Base-by-base conservation (phyloP, 768 basidiomycete species). In the Boletus huronensis region DNA sequence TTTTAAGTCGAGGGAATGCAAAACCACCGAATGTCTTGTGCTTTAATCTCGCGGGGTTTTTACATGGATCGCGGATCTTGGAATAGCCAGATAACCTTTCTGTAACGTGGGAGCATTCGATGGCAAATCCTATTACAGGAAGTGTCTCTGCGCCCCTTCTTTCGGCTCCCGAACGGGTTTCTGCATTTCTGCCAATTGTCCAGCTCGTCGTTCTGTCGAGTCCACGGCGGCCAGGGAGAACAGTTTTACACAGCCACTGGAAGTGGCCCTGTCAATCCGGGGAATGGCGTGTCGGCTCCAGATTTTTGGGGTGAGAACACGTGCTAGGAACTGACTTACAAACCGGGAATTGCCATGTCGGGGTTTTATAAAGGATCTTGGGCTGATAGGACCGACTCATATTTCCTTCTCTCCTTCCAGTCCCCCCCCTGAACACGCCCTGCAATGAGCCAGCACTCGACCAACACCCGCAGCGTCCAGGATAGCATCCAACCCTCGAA, bases 401-500 rank as follows among this genome's bases (percentile, higher is more conserved):
- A 25, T 35, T 25, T 23, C 14, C 29, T 21, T 28, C 35, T n/a
- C 48, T 40, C 36, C 43, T 50, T 43, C 41, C 53, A 31, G 39
- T 42, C 55, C 48, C 28, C 54, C 54, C 25, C 52, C 51, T 55
- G 44, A 35, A 21, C 52, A 45, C 34, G 3, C 42, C 7, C 14
- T 41, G 21, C 53, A 28, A 70, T 72, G 69, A 52, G 43, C 28
- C 34, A 39, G 36, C 51, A 56, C 53, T 6, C 41, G 36, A 43
- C 17, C 26, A 25, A 39, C 31, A 29, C 26, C 16, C 41, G 51
- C 45, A 53, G 23, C 39, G 41, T 45, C 44, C 55, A 71, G 46
- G 69, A 70, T 59, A 65, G 59, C 60, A 55, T 70, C n/a, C 79
- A 76, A 36, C 86, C 74, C 68, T 82, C 87, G 21, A 77, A 79